Percentiles rank a stretch among this genome's conserved stretches.
Conservation (phyloP, 2,329 filamentous ascomycete genomes). For the Fusarium fujikuroi region DNA sequence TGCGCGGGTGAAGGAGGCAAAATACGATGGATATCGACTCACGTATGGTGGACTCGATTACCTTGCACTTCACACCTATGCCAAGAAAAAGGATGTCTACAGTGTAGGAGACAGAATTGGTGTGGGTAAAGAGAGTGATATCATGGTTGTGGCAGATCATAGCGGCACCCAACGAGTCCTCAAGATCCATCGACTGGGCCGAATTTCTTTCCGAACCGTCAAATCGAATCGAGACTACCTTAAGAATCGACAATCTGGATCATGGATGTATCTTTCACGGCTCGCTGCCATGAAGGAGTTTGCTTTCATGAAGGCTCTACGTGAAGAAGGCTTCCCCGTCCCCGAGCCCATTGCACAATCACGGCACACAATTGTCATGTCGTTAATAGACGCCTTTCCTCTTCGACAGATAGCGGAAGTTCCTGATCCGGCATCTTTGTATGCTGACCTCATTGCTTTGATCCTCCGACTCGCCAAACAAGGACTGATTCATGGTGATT, state of each 20-base stretch:
- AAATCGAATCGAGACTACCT: slow-evolving; percentile 97
- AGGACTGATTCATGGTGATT: slow-evolving; percentile 96
- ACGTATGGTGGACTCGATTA: slow-evolving; percentile 98
- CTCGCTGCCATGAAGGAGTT: slow-evolving; percentile 94
- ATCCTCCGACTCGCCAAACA: slow-evolving; percentile 85
- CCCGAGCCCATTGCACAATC: slow-evolving; percentile 90
- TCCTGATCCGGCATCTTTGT: slow-evolving; percentile 84
- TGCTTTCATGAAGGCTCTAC: slow-evolving; percentile 90
- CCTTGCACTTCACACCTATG: slow-evolving; percentile 91
- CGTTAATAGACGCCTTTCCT: slow-evolving; percentile 89
- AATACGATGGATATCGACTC: slow-evolving; percentile 96
- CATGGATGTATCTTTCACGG: slow-evolving; percentile 98
- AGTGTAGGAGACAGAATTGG: slow-evolving; percentile 94
- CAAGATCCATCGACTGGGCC: slow-evolving; percentile 94
- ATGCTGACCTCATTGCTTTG: slow-evolving; percentile 88
- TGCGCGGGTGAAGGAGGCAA: slow-evolving; percentile 91
- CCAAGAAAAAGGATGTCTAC: slow-evolving; percentile 83
- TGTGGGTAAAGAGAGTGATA: slow-evolving; percentile 97
- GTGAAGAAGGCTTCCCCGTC: slow-evolving; percentile 87
- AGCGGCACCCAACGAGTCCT: slow-evolving; percentile 82
- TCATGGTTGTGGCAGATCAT: slow-evolving; percentile 89
- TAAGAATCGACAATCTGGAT: slow-evolving; percentile 79
- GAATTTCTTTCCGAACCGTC: slow-evolving; percentile 96
- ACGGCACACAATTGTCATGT: slow-evolving; percentile 96
- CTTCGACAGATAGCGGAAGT: slow-evolving; percentile 88